Conservation (phyloP, 1,139 yeast genomes). For the Taphrina wiesneri region DNA sequence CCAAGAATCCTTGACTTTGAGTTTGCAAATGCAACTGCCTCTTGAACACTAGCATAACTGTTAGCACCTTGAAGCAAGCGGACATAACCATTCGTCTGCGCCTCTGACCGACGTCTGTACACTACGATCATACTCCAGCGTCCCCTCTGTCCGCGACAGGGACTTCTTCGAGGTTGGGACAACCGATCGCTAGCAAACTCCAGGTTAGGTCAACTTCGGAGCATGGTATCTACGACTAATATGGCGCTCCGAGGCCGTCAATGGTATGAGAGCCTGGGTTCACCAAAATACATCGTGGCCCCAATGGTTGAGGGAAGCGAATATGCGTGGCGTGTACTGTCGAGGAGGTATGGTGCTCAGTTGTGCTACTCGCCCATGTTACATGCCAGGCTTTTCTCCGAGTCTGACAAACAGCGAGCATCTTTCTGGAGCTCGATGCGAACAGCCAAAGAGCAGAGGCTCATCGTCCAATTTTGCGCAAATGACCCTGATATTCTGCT, state of each 20-base stretch:
- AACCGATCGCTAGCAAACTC: not conserved
- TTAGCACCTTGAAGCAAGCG: too few relatives aligned
- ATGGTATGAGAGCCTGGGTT: conserved; percentile 66
- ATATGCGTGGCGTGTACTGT: conserved; percentile 88
- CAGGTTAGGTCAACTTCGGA: not conserved
- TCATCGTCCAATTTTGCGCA: conserved; percentile 93
- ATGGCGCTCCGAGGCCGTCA: conserved; percentile 61
- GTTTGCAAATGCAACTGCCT: too few relatives aligned
- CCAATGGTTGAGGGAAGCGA: conserved; percentile 99
- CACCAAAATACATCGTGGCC: conserved; percentile 84
- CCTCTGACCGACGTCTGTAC: not conserved
- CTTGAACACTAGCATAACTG: too few relatives aligned
- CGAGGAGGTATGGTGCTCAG: conserved; percentile 88
- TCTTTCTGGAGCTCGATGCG: conserved; percentile 76
- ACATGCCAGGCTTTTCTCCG: conserved; percentile 87
- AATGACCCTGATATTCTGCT: conserved; percentile 84
- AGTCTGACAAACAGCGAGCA: conserved; percentile 73
- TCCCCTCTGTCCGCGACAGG: not conserved
- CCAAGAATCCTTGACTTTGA: not conserved
- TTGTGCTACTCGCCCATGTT: conserved; percentile 96
- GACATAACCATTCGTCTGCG: not conserved
- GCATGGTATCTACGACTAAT: conserved; percentile 13
- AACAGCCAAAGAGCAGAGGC: conserved; percentile 79
- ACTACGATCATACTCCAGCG: not conserved
- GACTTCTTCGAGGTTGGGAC: not conserved